Conservation (phyloP, 2,329 filamentous ascomycete species). For the Nectriaceae sp. region DNA sequence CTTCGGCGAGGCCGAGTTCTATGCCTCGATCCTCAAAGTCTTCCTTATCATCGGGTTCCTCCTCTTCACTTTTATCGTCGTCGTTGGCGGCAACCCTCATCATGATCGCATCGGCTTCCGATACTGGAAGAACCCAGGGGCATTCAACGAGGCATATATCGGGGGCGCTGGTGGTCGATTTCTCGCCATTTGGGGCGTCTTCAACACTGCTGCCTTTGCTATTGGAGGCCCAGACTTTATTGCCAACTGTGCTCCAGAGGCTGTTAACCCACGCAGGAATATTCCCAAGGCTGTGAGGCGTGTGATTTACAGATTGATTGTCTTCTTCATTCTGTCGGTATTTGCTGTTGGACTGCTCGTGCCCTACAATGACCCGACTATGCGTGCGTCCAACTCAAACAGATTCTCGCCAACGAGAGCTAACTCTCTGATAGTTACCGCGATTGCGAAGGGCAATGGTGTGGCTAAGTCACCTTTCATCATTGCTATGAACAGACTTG, state of each 20-base stretch:
- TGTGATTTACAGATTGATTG: constrained; percentile 3
- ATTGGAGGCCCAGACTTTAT: constrained; percentile 6
- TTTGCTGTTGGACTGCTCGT: constrained; percentile 4
- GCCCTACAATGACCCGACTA: constrained; percentile 2
- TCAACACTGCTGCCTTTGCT: constrained; percentile 4
- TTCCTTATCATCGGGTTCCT: constrained; percentile 7
- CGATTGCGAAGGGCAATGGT: constrained; percentile 5
- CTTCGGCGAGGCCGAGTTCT: constrained; percentile 8
- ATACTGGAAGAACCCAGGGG: constrained; percentile 9
- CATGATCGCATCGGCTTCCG: constrained; percentile 8
- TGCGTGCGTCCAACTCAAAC: not conserved
- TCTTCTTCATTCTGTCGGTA: constrained; percentile 5
- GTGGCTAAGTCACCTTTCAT: constrained; percentile 7
- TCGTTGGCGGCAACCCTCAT: constrained; percentile 1
- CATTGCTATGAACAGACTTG: constrained; percentile 6
- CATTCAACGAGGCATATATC: constrained; percentile 2
- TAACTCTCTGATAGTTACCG: not conserved
- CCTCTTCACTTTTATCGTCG: constrained; percentile 6
- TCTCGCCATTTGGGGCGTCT: constrained; percentile 5
- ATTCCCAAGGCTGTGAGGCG: constrained; percentile 5
- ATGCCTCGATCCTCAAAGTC: constrained; percentile 5
- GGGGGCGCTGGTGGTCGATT: constrained; percentile 3
- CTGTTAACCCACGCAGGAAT: constrained; percentile 5
- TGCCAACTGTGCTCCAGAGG: constrained; percentile 4
- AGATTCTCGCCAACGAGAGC: not conserved